phyloP scores from a whole-genome alignment of 2,329 filamentous ascomycete genomes.

The Grosmannia clavigera region DNA sequence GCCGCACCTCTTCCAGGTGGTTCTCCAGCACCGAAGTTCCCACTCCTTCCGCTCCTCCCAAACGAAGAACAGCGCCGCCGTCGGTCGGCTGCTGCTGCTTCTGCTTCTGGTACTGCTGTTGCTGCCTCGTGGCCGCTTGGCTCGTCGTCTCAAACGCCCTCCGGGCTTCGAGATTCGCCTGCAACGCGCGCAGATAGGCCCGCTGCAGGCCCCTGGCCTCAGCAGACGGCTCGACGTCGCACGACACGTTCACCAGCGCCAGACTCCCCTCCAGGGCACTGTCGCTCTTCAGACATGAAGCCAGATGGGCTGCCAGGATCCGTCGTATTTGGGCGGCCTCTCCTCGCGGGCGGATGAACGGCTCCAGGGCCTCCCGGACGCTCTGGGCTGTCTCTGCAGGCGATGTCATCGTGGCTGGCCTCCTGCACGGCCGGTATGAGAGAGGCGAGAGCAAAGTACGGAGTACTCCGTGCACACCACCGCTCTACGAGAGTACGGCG shows the following conservation, averaged over 20 bases:
- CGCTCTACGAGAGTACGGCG: no score
- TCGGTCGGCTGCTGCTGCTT: not conserved
- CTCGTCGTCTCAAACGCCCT: constrained; percentile 21
- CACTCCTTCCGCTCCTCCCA: constrained; percentile 5
- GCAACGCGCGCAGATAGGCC: constrained; percentile 42
- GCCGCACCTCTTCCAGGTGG: constrained; percentile 37
- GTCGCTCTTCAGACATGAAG: constrained; percentile 29
- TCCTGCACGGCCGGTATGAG: not conserved
- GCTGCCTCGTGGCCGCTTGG: constrained; percentile 10
- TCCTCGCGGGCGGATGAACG: constrained; percentile 44
- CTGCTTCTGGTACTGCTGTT: not conserved
- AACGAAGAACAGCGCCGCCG: no score
- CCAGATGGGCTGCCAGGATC: constrained; percentile 40
- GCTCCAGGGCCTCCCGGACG: constrained; percentile 26
- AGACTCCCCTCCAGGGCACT: constrained; percentile 16
- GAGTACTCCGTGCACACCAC: not conserved
- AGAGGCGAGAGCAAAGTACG: not conserved
- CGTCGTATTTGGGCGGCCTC: constrained; percentile 44
- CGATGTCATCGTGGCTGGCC: constrained; percentile 1
- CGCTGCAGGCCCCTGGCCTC: constrained; percentile 35
- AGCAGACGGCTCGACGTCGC: constrained; percentile 19
- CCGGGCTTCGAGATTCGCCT: constrained; percentile 38
- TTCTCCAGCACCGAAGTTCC: constrained; percentile 26
- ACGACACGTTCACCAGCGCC: constrained; percentile 31
- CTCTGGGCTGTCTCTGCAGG: constrained; percentile 6